Base-by-base conservation (phyloP, 106 monocot species). In the Allium cepa region DNA sequence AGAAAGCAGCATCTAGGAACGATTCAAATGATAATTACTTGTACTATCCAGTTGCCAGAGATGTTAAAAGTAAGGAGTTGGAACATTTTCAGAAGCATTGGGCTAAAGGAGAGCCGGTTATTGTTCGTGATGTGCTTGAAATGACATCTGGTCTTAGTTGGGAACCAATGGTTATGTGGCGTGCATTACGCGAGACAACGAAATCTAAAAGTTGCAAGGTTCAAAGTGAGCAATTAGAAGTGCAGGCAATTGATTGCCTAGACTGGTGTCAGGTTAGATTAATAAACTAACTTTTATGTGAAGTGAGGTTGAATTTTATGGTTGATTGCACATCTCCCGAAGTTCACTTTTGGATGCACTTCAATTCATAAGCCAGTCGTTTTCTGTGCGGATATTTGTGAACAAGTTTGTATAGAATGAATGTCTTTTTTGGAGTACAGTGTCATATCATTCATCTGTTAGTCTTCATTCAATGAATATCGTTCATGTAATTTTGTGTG, bases 81-180 rank as follows among this genome's bases (percentile, higher is more conserved):
- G 59, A 69, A 11, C 76, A 82, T 56, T 88, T 88, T 47, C 88
- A 77, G 49, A 79, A 64, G 50, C 88, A 88, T 76, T 88, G 88
- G 88, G 60, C 63, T 46, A 88, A 75, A 71, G 88, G 88, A 58
- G 82, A 88, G 60, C 84, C 88, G 10, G 85, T 88, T 52, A 82
- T 88, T 67, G 88, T 88, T 69, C 76, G 73, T 70, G 71, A 85
- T 79, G 82, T 75, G 9, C 81, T 88, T 65, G 73, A 79, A 58
- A 47, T 76, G 13, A 75, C 88, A 47, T 85, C 79, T 65, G 85
- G 88, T 16, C 71, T 88, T 53, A 85, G 88, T 63, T 88, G 88
- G 88, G 88, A 88, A 50, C 88, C 88, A 45, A 82, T 85, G 82
- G 88, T 88, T 47, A 88, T 88, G 88, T 84, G 84, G 85, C 82